Conservation (phyloP, 164 flowering plant species). For the Euptelea pleiosperma region DNA sequence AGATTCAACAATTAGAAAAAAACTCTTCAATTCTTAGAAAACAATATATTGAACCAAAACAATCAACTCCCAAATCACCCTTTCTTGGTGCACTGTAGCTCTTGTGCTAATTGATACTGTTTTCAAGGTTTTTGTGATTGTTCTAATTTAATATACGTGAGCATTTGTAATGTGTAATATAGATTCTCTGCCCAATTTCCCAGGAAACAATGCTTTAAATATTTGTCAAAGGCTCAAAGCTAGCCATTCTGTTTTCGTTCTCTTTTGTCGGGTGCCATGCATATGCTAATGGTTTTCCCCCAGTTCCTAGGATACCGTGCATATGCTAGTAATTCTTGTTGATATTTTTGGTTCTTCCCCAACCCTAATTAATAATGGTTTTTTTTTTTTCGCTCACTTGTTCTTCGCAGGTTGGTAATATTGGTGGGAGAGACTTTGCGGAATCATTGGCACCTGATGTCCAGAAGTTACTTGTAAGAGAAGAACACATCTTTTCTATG, state of each 20-base stretch:
- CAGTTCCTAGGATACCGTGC: not conserved
- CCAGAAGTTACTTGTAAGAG: constrained; percentile 88
- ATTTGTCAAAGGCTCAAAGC: too few relatives aligned
- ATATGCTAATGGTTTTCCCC: not conserved
- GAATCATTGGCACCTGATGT: constrained; percentile 99
- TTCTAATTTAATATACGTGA: too few relatives aligned
- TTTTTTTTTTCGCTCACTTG: constrained; percentile 8
- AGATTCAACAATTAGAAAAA: too few relatives aligned
- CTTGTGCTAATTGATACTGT: too few relatives aligned
- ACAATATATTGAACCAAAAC: too few relatives aligned
- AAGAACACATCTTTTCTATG: not conserved
- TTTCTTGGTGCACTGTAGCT: too few relatives aligned
- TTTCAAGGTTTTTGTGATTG: too few relatives aligned
- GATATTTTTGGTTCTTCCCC: not conserved
- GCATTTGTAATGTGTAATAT: too few relatives aligned
- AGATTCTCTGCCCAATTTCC: too few relatives aligned
- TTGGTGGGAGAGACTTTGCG: constrained; percentile 98
- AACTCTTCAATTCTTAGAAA: too few relatives aligned
- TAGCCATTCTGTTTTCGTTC: not conserved
- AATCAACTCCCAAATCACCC: too few relatives aligned
- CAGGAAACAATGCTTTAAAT: too few relatives aligned
- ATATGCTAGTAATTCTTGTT: not conserved
- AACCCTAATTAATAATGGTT: not conserved
- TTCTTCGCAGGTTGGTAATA: constrained; percentile 80
- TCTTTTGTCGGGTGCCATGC: not conserved